Percentiles rank a stretch among this genome's conserved stretches.
Conservation (phyloP, 805 yeast species). For the Priceomyces fermenticarens region DNA sequence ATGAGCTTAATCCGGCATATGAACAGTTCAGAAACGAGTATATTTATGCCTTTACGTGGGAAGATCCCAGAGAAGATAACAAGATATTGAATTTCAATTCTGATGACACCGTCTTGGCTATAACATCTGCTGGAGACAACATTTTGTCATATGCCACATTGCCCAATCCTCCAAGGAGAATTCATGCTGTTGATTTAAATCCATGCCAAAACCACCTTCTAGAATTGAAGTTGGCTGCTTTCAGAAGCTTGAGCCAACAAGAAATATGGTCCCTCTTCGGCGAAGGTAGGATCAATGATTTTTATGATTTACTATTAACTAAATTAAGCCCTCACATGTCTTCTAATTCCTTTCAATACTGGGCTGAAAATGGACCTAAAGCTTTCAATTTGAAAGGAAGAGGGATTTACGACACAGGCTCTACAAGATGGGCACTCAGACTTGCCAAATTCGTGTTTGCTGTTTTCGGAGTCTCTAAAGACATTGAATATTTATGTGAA, state of each 20-base stretch:
- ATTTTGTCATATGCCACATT: constrained; percentile 69
- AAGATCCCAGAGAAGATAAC: constrained; percentile 81
- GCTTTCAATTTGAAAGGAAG: constrained; percentile 53
- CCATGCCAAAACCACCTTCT: constrained; percentile 80
- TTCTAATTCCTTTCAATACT: constrained; percentile 77
- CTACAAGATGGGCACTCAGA: constrained; percentile 82
- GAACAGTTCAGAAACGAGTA: constrained; percentile 74
- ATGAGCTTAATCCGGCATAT: constrained; percentile 64
- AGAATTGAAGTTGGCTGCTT: constrained; percentile 73
- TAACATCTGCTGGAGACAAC: constrained; percentile 86
- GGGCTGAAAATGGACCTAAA: constrained; percentile 62
- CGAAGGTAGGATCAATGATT: constrained; percentile 57
- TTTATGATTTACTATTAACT: constrained; percentile 43
- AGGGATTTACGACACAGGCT: constrained; percentile 79
- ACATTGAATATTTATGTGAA: constrained; percentile 54
- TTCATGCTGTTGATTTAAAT: constrained; percentile 83
- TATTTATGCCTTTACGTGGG: constrained; percentile 89
- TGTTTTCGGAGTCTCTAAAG: constrained; percentile 48
- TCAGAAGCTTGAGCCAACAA: constrained; percentile 52
- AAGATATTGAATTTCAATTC: constrained; percentile 57
- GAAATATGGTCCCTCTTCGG: constrained; percentile 79
- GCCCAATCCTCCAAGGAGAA: constrained; percentile 68
- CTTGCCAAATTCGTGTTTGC: constrained; percentile 60
- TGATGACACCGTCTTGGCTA: constrained; percentile 73
- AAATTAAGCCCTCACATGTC: constrained; percentile 69